Base-by-base conservation (phyloP, 305 asterid species). In the Fraxinus baroniana region DNA sequence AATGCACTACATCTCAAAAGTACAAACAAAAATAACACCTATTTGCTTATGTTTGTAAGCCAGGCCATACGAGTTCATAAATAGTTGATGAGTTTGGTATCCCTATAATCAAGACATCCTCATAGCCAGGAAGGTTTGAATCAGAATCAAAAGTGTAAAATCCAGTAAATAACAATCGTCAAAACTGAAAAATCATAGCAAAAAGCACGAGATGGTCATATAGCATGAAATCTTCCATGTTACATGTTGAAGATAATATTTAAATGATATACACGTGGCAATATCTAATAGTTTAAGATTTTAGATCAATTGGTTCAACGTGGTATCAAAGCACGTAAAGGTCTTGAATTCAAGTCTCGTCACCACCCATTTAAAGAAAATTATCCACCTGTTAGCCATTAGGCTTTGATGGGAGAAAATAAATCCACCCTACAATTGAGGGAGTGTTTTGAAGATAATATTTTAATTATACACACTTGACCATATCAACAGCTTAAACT, bases 201-300 rank as follows among this genome's bases (percentile, higher is more conserved):
- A 66, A 72, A 66, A 57, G 52, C 60, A 71, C 49, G 76, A 46
- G 2, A 70, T 41, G 52, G 39, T 28, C 74, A 26, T 68, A 12
- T 12, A 78, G 10, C 66, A 68, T 26, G 30, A 78, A 80, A 80
- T 41, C 78, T 80, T 79, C 62, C 71, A 62, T 12, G 37, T 76
- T 78, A 41, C 49, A 0, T 8, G 49, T 41, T 41, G 49, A 41
- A 41, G 3, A 41, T 41, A 41, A 41, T 41, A 39, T 39, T 39
- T 39, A 39, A 8, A 1, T 39, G 3, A 39, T 39, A 41, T 41
- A 41, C 4, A 10, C 10, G 52, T 41, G 3, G 17, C 0, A 15
- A 10, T 41, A 41, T 41, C 52, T 41, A 41, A 41, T 41, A 41
- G 4, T 10, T 41, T 41, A 41, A 41, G 0, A 13, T 41, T 41